Conservation (phyloP, 164 flowering plant genomes). For the Cinnamomum chago region DNA sequence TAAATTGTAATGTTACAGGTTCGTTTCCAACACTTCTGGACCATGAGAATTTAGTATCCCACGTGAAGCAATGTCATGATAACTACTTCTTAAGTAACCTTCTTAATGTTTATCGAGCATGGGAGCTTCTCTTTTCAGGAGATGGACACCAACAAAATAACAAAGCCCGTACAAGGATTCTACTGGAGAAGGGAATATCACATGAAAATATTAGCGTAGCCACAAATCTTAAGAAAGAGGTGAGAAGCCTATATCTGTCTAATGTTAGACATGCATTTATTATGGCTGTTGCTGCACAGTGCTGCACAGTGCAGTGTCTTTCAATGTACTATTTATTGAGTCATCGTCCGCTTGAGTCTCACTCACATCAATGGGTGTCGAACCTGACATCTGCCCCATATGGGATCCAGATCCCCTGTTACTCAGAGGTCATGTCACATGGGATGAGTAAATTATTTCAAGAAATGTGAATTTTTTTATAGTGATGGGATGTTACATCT, state of each 20-base stretch:
- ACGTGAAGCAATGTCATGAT: not conserved
- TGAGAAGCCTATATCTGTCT: not conserved
- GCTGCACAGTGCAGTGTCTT: too few species aligned
- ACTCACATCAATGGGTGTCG: too few species aligned
- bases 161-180: not conserved
- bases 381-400: too few species aligned
- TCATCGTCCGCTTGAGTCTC: too few species aligned
- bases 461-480: too few species aligned
- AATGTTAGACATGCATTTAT: not conserved
- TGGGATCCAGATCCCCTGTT: too few species aligned
- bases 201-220: not conserved
- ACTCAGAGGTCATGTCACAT: too few species aligned
- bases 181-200: not conserved
- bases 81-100: not conserved
- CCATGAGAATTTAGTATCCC: not conserved
- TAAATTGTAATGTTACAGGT: not conserved
- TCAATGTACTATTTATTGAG: too few species aligned
- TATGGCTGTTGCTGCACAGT: too few species aligned
- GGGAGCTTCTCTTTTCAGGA: not conserved
- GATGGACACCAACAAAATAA: not conserved
- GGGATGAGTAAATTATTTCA: too few species aligned
- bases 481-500: too few species aligned
- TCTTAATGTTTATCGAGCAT: slow-evolving; percentile 1
- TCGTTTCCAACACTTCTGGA: not conserved
- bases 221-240: not conserved